Conservation (phyloP, 2,329 filamentous ascomycete species). For the Aspergillus sp. region DNA sequence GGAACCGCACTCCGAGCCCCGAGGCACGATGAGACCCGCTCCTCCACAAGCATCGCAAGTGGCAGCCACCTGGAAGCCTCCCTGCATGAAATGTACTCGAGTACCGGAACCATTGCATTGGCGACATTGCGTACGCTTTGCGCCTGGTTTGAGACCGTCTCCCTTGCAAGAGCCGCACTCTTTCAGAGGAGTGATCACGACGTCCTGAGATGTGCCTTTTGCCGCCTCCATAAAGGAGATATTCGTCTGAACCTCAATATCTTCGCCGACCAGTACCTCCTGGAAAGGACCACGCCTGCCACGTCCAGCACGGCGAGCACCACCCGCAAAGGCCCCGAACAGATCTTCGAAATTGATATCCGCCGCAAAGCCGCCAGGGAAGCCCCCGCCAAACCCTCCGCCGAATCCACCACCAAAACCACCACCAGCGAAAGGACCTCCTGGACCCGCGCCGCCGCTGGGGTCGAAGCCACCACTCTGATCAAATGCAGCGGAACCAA, state of each 20-base stretch:
- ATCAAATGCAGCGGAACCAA: conserved; percentile 77
- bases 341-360: conserved; percentile 97
- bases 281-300: conserved; percentile 72
- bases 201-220: conserved; percentile 86
- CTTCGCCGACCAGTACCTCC: conserved; percentile 87
- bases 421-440: conserved; percentile 60
- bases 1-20: conserved; percentile 76
- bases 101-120: conserved; percentile 85
- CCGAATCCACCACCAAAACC: conserved; percentile 66
- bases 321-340: conserved; percentile 81
- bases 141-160: conserved; percentile 80
- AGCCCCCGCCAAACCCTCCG: conserved; percentile 60
- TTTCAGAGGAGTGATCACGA: conserved; percentile 79
- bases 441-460: conserved; percentile 54
- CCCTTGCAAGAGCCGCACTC: conserved; percentile 83
- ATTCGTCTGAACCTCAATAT: conserved; percentile 91
- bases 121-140: conserved; percentile 73
- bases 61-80: conserved; percentile 94
- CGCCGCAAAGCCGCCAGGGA: conserved; percentile 67
- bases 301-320: conserved; percentile 56
- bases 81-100: conserved; percentile 84
- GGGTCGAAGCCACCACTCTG: conserved; percentile 77
- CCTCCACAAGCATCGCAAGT: conserved; percentile 84
- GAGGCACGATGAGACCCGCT: conserved; percentile 74
- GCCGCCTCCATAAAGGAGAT: conserved; percentile 97